Evolutionary conservation across 306 rosid species (phyloP), one percentile per base, ranked within the genome.

Genomic region (Biancaea sappan): DNA sequence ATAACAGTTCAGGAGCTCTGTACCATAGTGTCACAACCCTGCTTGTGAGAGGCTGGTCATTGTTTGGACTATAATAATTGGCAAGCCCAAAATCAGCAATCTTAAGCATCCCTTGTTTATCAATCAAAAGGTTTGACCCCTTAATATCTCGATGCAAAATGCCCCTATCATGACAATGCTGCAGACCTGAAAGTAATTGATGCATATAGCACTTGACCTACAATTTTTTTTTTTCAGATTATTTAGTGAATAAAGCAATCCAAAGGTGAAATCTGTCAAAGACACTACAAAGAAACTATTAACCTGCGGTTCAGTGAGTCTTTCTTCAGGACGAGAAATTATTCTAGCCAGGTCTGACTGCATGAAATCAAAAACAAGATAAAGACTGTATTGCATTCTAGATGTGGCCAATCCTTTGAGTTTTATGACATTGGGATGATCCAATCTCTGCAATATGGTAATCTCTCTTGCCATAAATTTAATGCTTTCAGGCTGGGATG

Each of bases 21-120:
- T 94, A 94, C 98, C 97, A 91, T 37, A 94, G 89, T 1, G 98
- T 94, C 84, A 94, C 98, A 68, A 94, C 98, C 77, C 96, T 86
- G 73, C 84, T 94, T 18, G 98, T 94, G 67, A 91, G 94, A 78
- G 86, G 84, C 1, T 26, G 86, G 44, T 81, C 77, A 16, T 52
- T 69, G 18, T 75, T 79, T 70, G 84, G 87, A 53, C 62, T 57
- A 56, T 84, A 91, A 80, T 68, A 82, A 82, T 83, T 94, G 26
- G 97, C 92, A 38, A 94, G 96, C 48, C 98, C 98, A 62, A 94
- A 91, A 78, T 91, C 98, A 10, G 89, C 98, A 80, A 94, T 94
- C 85, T 91, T 84, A 28, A 91, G 94, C 90, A 84, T 79, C 62
- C 98, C 97, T 77, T 71, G 70, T 77, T 84, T 87, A 76, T 91